phyloP scores from a whole-genome alignment of 2,329 filamentous ascomycete species.

The Neoascochyta sp. region DNA sequence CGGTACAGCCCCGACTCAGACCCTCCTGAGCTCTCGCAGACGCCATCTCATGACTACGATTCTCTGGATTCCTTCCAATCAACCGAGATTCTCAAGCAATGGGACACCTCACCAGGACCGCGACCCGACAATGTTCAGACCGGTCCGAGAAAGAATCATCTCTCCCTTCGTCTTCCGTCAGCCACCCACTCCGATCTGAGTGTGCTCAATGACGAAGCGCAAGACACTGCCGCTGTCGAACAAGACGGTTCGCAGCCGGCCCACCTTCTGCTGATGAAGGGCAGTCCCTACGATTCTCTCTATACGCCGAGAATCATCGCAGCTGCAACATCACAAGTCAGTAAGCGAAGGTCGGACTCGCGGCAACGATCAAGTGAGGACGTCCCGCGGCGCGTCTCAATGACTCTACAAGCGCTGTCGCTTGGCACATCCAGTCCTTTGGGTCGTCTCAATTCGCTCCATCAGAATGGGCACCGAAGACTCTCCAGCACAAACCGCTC shows the following conservation, averaged over 20 bases:
- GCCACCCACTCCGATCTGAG: constrained; percentile 6
- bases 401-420: constrained; percentile 19
- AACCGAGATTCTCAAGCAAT: constrained; percentile 18
- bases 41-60: constrained; percentile 24
- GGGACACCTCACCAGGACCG: constrained; percentile 11
- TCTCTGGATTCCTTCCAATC: constrained; percentile 25
- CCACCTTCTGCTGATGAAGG: constrained; percentile 10
- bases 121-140: constrained; percentile 8
- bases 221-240: constrained; percentile 3
- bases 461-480: constrained; percentile 2
- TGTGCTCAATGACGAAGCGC: constrained; percentile 8
- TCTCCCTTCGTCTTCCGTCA: constrained; percentile 12
- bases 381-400: constrained; percentile 21
- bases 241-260: constrained; percentile 7
- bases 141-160: constrained; percentile 8
- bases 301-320: constrained; percentile 13
- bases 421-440: constrained; percentile 13
- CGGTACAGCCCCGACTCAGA: constrained; percentile 17
- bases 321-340: constrained; percentile 9
- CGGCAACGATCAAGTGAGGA: constrained; percentile 25
- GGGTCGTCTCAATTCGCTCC: constrained; percentile 5
- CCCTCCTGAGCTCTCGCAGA: constrained; percentile 25
- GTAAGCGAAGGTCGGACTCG: constrained; percentile 11
- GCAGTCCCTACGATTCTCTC: constrained; percentile 15
- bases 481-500: constrained; percentile 13